Evolutionary conservation across 2,329 filamentous ascomycete species (phyloP).

Genomic region (Xylariaceae sp.): DNA sequence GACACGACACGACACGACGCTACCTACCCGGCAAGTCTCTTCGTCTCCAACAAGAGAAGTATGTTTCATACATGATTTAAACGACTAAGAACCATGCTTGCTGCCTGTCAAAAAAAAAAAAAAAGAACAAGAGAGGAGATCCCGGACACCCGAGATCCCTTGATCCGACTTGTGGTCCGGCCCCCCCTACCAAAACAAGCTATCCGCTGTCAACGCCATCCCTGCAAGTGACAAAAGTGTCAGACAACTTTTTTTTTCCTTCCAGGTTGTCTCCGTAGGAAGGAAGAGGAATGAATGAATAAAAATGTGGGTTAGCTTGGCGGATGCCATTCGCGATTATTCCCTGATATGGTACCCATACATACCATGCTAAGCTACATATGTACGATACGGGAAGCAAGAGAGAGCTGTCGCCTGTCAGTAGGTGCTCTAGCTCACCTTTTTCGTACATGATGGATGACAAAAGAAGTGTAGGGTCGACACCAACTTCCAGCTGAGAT

Average conservation of each 20-base stretch:
- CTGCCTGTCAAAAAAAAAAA: constrained; percentile 16
- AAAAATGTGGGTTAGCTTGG: constrained; percentile 4
- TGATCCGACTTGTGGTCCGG: constrained; percentile 23
- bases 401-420: too few relatives aligned
- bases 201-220: constrained; percentile 21
- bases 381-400: neutral
- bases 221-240: constrained; percentile 12
- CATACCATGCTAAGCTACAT: neutral
- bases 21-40: too few relatives aligned
- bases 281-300: too few relatives aligned
- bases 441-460: too few relatives aligned
- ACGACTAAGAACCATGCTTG: constrained; percentile 14
- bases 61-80: constrained; percentile 7
- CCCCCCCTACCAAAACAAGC: constrained; percentile 23
- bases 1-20: neutral
- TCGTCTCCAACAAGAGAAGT: neutral
- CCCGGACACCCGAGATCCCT: constrained; percentile 16
- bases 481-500: neutral
- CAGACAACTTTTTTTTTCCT: neutral
- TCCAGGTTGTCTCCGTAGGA: neutral
- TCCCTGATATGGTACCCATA: constrained; percentile 23
- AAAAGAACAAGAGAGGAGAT: neutral
- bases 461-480: too few relatives aligned
- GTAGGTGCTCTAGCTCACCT: too few relatives aligned
- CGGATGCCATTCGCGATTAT: constrained; percentile 29